phyloP scores from a whole-genome alignment of 108 stramenopile species.

The Cyclotella atomus region DNA sequence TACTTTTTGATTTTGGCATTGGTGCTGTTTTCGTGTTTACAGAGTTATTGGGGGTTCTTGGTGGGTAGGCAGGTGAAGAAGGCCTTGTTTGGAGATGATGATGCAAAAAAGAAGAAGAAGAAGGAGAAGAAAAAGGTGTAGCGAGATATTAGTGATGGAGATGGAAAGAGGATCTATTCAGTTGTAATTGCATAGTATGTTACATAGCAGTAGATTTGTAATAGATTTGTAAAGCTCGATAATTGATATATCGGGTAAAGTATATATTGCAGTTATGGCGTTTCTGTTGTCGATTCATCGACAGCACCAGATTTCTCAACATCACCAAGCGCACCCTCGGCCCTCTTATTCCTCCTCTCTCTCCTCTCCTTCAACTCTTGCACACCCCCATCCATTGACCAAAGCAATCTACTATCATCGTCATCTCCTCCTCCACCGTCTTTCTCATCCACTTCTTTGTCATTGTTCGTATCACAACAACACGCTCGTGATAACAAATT shows the following conservation, averaged over 20 bases:
- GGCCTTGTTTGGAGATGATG: constrained; percentile 25
- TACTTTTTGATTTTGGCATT: constrained; percentile 32
- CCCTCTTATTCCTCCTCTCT: constrained; percentile 32
- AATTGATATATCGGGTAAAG: too few relatives aligned
- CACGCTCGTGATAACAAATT: constrained; percentile 18
- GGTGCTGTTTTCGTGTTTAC: constrained; percentile 50
- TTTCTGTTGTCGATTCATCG: too few relatives aligned
- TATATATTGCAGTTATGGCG: too few relatives aligned
- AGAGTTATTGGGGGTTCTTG: constrained; percentile 62
- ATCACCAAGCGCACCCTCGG: constrained; percentile 17
- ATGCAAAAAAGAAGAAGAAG: background rate
- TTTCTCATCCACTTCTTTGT: too few relatives aligned
- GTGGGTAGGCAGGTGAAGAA: constrained; percentile 54
- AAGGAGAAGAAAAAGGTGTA: background rate
- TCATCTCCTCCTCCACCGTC: too few relatives aligned
- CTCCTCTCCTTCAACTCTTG: constrained; percentile 29
- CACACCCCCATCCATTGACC: constrained; percentile 38
- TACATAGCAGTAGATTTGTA: too few relatives aligned
- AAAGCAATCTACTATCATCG: constrained; percentile 37
- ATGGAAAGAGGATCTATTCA: too few relatives aligned
- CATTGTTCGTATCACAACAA: background rate
- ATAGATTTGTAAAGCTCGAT: too few relatives aligned
- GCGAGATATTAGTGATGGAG: background rate
- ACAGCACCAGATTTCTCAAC: too few relatives aligned
- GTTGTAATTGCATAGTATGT: too few relatives aligned